These are phyloP conservation scores for Monascus purpureus DNA, from an alignment of 495 filamentous ascomycete species.

Conservation along the genomic window DNA sequence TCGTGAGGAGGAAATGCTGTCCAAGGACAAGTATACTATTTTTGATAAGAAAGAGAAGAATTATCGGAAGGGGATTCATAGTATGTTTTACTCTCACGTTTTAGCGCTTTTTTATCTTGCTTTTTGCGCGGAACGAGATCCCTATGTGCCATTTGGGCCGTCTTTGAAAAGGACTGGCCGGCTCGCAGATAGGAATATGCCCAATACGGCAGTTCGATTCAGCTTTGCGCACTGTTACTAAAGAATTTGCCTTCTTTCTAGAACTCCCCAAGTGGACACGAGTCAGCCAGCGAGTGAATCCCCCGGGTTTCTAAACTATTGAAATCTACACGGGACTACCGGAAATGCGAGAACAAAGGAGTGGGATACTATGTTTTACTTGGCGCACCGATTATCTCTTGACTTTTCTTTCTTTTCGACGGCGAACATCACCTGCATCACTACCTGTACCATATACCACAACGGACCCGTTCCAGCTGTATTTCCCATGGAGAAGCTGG, in stretches of 20 bases:
- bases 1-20: slow-evolving; percentile 86
- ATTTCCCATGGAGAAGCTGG: no score
- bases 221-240: not conserved
- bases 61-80: slow-evolving; percentile 94
- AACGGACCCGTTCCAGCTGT: not conserved
- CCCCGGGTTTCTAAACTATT: slow-evolving; percentile 66
- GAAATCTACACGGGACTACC: not conserved
- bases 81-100: slow-evolving; percentile 40
- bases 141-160: no score
- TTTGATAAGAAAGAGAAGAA: slow-evolving; percentile 92
- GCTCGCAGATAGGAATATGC: not conserved
- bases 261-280: slow-evolving; percentile 94
- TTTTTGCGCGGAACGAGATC: no score
- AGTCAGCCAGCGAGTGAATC: slow-evolving; percentile 83
- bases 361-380: not conserved
- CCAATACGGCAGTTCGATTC: not conserved
- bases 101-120: slow-evolving; percentile 2
- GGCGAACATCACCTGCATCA: not conserved
- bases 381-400: not conserved
- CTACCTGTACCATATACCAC: not conserved
- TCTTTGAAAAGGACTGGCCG: no score
- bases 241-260: slow-evolving; percentile 16
- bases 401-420: no score
- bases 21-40: slow-evolving; percentile 94
- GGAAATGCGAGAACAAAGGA: not conserved